phyloP scores from a whole-genome alignment of 2,329 filamentous ascomycete species.

The Trichoderma semiorbis region DNA sequence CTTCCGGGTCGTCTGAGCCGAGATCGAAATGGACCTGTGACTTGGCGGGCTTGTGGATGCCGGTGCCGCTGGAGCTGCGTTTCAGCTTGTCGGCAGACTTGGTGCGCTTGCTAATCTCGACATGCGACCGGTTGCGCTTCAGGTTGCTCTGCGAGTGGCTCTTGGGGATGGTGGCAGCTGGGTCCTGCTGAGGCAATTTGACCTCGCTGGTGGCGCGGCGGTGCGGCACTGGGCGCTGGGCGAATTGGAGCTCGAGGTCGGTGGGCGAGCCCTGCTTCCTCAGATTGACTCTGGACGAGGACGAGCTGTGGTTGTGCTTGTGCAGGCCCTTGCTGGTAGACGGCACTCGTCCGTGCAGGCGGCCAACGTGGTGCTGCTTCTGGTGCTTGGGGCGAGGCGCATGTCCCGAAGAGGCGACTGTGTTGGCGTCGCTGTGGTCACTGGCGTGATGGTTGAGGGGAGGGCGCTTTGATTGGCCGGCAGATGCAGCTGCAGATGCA shows the following conservation, averaged over 20 bases:
- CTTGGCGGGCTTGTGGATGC: slow-evolving; percentile 41
- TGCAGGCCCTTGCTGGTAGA: slow-evolving; percentile 51
- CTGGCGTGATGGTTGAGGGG: slow-evolving; percentile 36
- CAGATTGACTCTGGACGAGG: slow-evolving; percentile 36
- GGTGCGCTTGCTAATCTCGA: slow-evolving; percentile 50
- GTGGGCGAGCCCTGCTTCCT: slow-evolving; percentile 43
- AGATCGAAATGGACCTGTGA: slow-evolving; percentile 62
- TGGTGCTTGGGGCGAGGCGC: slow-evolving; percentile 29
- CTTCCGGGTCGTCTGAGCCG: slow-evolving; percentile 47
- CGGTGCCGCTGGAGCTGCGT: slow-evolving; percentile 49
- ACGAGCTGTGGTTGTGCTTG: slow-evolving; percentile 38
- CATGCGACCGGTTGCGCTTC: slow-evolving; percentile 59
- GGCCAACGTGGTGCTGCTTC: slow-evolving; percentile 38
- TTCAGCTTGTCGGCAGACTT: slow-evolving; percentile 53
- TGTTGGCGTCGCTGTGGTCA: slow-evolving; percentile 30
- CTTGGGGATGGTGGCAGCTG: slow-evolving; percentile 47
- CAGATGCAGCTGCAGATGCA: slow-evolving; percentile 22
- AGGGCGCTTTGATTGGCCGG: slow-evolving; percentile 56
- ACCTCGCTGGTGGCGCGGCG: slow-evolving; percentile 51
- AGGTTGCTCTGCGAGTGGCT: slow-evolving; percentile 53
- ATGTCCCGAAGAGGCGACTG: slow-evolving; percentile 24
- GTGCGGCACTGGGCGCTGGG: slow-evolving; percentile 34
- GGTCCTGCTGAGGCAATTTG: slow-evolving; percentile 45
- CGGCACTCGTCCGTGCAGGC: slow-evolving; percentile 50
- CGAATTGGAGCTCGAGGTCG: slow-evolving; percentile 29